Conservation (phyloP, 148 eudicot species). For the Talinum fruticosum region DNA sequence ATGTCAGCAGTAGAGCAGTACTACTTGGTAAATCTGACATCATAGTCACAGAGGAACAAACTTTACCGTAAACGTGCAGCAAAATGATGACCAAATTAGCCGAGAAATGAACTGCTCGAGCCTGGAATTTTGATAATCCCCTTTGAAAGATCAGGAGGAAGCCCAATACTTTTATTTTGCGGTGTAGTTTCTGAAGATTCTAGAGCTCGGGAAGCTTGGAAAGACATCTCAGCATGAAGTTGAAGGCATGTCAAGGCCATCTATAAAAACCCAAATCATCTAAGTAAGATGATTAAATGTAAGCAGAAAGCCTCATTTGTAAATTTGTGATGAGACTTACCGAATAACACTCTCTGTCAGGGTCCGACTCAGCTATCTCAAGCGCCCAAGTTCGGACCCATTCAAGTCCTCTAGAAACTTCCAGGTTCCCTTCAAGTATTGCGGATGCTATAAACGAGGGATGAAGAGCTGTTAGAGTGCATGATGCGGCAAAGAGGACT, state of each 20-base stretch:
- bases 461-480: slow-evolving; percentile 72
- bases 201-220: slow-evolving; percentile 78
- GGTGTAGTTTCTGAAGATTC: slow-evolving; percentile 41
- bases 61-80: slow-evolving; percentile 18
- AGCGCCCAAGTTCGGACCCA: slow-evolving; percentile 93
- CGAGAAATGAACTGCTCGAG: slow-evolving; percentile 30
- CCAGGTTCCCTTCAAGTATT: slow-evolving; percentile 60
- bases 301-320: not conserved
- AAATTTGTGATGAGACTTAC: slow-evolving; percentile 36
- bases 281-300: not conserved
- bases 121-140: slow-evolving; percentile 60
- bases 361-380: slow-evolving; percentile 73
- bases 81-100: slow-evolving; percentile 21
- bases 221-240: slow-evolving; percentile 91
- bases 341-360: slow-evolving; percentile 79
- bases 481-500: slow-evolving; percentile 86
- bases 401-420: slow-evolving; percentile 75
- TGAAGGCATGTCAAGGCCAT: slow-evolving; percentile 90
- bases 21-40: no score
- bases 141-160: slow-evolving; percentile 47
- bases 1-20: no score
- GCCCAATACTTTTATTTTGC: slow-evolving; percentile 41
- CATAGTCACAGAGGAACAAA: not conserved
- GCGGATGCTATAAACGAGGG: slow-evolving; percentile 89
- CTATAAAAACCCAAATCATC: slow-evolving; percentile 30